phyloP scores from a whole-genome alignment of 352 stramenopile genomes.

The Globisporangium iwayamae region DNA sequence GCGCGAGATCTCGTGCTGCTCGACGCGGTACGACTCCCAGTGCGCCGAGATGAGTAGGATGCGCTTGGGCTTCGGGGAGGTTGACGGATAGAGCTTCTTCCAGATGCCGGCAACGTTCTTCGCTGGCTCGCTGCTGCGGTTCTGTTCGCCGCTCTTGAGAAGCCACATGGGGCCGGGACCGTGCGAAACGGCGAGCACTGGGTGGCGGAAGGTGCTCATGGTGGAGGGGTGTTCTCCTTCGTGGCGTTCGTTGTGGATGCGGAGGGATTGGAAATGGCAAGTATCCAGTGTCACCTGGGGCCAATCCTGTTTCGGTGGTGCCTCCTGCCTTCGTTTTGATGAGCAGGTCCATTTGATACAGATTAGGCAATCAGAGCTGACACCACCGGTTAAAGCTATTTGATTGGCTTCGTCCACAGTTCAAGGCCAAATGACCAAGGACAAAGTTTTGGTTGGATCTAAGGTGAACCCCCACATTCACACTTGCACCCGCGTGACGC shows the following conservation, averaged over 20 bases:
- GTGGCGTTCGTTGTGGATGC: not conserved
- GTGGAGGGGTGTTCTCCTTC: not conserved
- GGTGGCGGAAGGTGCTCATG: slow-evolving; percentile 26
- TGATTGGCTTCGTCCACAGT: slow-evolving; percentile 4
- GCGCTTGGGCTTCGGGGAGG: slow-evolving; percentile 40
- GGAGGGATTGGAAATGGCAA: not conserved
- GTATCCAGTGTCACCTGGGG: not conserved
- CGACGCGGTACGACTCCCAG: slow-evolving; percentile 59
- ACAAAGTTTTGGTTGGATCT: too few relatives aligned
- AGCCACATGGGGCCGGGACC: slow-evolving; percentile 60
- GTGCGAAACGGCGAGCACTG: slow-evolving; percentile 52
- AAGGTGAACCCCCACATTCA: too few relatives aligned
- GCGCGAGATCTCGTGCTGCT: slow-evolving; percentile 54
- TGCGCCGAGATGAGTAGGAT: slow-evolving; percentile 87
- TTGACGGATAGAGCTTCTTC: slow-evolving; percentile 41
- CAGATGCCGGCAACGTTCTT: slow-evolving; percentile 44
- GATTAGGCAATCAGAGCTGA: slow-evolving; percentile 12
- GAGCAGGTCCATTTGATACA: not conserved
- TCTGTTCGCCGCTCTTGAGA: slow-evolving; percentile 43
- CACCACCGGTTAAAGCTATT: not conserved
- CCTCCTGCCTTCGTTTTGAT: not conserved
- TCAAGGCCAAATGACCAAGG: too few relatives aligned
- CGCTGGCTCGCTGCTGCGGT: slow-evolving; percentile 28
- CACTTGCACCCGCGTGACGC: too few relatives aligned
- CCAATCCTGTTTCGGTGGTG: not conserved